Conservation (phyloP, 768 basidiomycete species). For the Termitomyces sp. region DNA sequence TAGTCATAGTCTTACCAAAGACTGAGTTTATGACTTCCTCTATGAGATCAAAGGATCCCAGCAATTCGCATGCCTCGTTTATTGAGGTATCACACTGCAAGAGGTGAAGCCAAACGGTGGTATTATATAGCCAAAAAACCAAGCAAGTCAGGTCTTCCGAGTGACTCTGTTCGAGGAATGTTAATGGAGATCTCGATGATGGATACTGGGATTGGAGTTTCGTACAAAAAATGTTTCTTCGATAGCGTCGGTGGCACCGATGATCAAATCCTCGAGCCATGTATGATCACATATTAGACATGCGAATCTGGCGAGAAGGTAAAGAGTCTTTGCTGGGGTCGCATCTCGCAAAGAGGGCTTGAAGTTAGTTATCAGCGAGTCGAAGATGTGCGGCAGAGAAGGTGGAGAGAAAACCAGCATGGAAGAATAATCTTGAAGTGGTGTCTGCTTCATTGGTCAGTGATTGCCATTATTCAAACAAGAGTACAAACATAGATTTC, state of each 20-base stretch:
- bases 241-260: slow-evolving; percentile 87
- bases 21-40: slow-evolving; percentile 94
- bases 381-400: slow-evolving; percentile 71
- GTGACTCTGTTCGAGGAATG: slow-evolving; percentile 46
- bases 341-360: slow-evolving; percentile 65
- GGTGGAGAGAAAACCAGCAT: slow-evolving; percentile 93
- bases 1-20: slow-evolving; percentile 54
- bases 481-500: slow-evolving; percentile 39
- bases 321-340: slow-evolving; percentile 88
- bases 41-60: slow-evolving; percentile 80
- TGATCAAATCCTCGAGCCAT: slow-evolving; percentile 90
- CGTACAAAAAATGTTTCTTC: slow-evolving; percentile 91
- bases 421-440: slow-evolving; percentile 67
- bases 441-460: slow-evolving; percentile 39
- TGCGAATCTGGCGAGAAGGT: slow-evolving; percentile 91
- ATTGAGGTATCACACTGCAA: slow-evolving; percentile 81
- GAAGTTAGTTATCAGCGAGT: slow-evolving; percentile 76
- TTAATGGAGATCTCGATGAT: slow-evolving; percentile 8
- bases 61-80: slow-evolving; percentile 72
- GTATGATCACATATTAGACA: slow-evolving; percentile 82
- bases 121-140: slow-evolving; percentile 94
- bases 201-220: slow-evolving; percentile 6
- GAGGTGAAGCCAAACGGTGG: slow-evolving; percentile 85
- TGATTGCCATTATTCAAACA: slow-evolving; percentile 1
- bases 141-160: slow-evolving; percentile 83